Base-by-base conservation (phyloP, 371 early-diverging fungal species). In the Mortierella sp. region DNA sequence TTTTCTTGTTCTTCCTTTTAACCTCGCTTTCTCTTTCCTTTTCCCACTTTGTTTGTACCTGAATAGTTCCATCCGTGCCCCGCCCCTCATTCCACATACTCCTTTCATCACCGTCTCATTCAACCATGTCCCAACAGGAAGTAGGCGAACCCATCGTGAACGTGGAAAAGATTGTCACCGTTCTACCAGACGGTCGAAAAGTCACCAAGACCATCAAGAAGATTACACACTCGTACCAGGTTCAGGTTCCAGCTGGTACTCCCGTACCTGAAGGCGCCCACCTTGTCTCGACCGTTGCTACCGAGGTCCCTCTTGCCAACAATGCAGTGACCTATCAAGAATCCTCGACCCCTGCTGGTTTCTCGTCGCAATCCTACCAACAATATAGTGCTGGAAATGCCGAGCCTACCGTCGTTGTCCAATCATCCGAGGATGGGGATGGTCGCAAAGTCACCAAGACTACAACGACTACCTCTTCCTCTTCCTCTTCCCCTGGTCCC, bases 391-490 rank as follows among this genome's bases (percentile, higher is more conserved):
- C 32, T 43, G 62, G 67, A 51, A 45, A 79, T 63, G 20, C 66
- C 32, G 73, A 75, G 49, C 81, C 81, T 32, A 72, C 69, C 18
- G 76, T 81, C 9, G 75, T 81, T 45, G 76, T 81, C 55, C 22
- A 72, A 58, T 69, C 81, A 1, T 54, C 66, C 32, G 32, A 72
- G 18, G 76, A 68, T 26, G 76, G 65, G 6, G 39, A 69, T 69
- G 81, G 81, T 16, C 81, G 81, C 54, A 81, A 81, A 63, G 76
- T 81, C 5, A 81, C 75, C 30, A 81, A 81, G 57, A 81, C 81
- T 16, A 81, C 72, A 11, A 80, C 80, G 43, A 75, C 80, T 0
- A 65, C 71, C 39, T 54, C 80, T 5, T 71, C 75, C 26, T 80
- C 80, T 5, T 71, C 75, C 26, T 80, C 66, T 24, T 11, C 28